Conservation (phyloP, 1,284 basidiomycete species). For the Neotropicomus parvogracilis region DNA sequence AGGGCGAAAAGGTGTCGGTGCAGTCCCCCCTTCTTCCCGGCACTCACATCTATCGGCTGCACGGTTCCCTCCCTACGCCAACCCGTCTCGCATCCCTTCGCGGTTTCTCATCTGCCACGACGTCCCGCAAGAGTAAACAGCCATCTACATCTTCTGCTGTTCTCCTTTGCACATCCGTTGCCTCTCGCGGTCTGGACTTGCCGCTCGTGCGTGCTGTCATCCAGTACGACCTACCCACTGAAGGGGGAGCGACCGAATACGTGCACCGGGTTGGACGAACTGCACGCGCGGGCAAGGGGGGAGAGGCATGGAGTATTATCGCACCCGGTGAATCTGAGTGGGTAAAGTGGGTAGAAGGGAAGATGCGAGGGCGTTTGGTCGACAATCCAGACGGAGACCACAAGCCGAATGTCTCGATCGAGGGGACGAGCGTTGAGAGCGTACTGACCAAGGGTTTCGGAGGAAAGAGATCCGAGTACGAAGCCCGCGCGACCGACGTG, state of each 20-base stretch:
- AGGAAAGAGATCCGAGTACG: conserved; percentile 75
- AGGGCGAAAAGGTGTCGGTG: conserved; percentile 47
- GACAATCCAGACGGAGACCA: conserved; percentile 27
- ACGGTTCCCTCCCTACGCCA: conserved; percentile 85
- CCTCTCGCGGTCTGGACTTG: conserved; percentile 95
- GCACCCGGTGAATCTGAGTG: conserved; percentile 83
- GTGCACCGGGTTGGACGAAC: conserved; percentile 96
- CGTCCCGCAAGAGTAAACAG: conserved; percentile 34
- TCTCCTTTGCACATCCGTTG: conserved; percentile 94
- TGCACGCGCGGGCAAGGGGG: conserved; percentile 90
- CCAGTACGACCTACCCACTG: conserved; percentile 96
- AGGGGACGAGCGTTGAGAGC: conserved; percentile 63
- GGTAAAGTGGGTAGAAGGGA: conserved; percentile 82
- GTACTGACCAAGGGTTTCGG: conserved; percentile 84
- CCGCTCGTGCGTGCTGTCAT: conserved; percentile 93
- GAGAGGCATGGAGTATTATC: conserved; percentile 93
- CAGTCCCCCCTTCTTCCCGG: conserved; percentile 79
- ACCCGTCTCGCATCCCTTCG: conserved; percentile 81
- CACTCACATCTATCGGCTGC: conserved; percentile 85
- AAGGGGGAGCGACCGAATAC: conserved; percentile 95
- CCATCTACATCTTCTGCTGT: conserved; percentile 53
- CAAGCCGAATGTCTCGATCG: conserved; percentile 49
- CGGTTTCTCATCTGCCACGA: conserved; percentile 62
- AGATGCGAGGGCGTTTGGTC: conserved; percentile 59
- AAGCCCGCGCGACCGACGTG: conserved; percentile 91